A percentile compares a stretch with the other conserved stretches of the same genome.
Evolutionary conservation across 2,329 filamentous ascomycete species (phyloP).

Genomic region (Fusarium subglutinans): DNA sequence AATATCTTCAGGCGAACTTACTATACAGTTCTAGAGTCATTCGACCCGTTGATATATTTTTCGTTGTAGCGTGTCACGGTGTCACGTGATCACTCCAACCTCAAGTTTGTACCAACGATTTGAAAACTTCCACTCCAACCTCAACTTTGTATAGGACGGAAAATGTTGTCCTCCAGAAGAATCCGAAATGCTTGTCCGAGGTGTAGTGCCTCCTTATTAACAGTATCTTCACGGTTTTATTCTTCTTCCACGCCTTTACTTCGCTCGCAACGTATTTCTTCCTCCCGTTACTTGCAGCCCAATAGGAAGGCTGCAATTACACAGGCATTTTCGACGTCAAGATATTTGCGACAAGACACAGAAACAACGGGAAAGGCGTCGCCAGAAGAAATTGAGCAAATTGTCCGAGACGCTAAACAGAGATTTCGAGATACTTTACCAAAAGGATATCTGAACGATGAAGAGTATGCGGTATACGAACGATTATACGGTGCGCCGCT

Average conservation of each 20-base stretch:
- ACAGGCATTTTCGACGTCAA: slow-evolving; percentile 46
- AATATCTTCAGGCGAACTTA: neutral
- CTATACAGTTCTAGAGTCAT: neutral
- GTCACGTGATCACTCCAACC: no score
- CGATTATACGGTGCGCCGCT: slow-evolving; percentile 82
- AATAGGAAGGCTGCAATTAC: slow-evolving; percentile 41
- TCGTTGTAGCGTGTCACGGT: no score
- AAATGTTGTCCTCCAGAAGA: slow-evolving; percentile 49
- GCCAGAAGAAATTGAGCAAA: slow-evolving; percentile 61
- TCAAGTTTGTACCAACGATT: neutral
- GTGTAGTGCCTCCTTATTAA: slow-evolving; percentile 34
- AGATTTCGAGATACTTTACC: slow-evolving; percentile 82
- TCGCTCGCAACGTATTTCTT: slow-evolving; percentile 28
- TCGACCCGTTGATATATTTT: neutral
- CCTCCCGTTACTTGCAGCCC: slow-evolving; percentile 30
- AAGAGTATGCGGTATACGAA: slow-evolving; percentile 80
- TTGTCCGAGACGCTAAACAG: slow-evolving; percentile 77
- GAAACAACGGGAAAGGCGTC: slow-evolving; percentile 10
- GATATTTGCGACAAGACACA: slow-evolving; percentile 35
- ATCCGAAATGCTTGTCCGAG: slow-evolving; percentile 47
- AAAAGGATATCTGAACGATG: slow-evolving; percentile 71
- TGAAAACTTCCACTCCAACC: slow-evolving; percentile 6
- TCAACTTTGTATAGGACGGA: slow-evolving; percentile 35
- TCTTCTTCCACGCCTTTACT: slow-evolving; percentile 19
- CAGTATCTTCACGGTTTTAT: slow-evolving; percentile 19